Conservation (phyloP, 768 basidiomycete species). For the Dioszegia hungarica region DNA sequence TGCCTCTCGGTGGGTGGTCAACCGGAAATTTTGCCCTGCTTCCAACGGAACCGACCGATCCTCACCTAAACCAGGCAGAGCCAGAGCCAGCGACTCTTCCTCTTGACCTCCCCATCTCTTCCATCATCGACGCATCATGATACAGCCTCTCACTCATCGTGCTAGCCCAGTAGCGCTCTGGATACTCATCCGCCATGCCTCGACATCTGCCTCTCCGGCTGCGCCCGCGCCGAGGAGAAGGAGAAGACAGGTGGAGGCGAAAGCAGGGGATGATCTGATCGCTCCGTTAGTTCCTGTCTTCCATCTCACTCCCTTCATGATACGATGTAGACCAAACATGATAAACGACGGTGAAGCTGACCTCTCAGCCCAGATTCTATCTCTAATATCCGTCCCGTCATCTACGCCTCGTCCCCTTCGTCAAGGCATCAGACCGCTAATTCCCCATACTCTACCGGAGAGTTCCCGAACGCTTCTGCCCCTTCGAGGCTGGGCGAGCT, state of each 20-base stretch:
- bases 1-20: too few relatives aligned
- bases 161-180: neutral
- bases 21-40: neutral
- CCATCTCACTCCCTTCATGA: neutral
- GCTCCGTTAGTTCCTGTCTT: conserved; percentile 31
- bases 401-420: conserved; percentile 30
- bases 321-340: neutral
- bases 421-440: conserved; percentile 12
- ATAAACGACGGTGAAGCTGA: too few relatives aligned
- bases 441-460: conserved; percentile 22
- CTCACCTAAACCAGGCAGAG: too few relatives aligned
- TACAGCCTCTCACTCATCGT: neutral
- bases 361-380: conserved; percentile 33
- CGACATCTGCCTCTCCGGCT: neutral
- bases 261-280: conserved; percentile 26
- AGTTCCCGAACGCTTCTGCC: conserved; percentile 14
- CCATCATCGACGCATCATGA: neutral
- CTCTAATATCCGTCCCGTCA: conserved; percentile 43
- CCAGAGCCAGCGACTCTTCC: neutral
- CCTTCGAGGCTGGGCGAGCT: conserved; percentile 19
- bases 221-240: neutral
- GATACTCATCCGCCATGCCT: conserved; percentile 3
- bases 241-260: neutral
- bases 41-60: conserved; percentile 2
- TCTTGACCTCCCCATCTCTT: neutral